phyloP scores from a whole-genome alignment of 257 asterid genomes.

The Sherardia arvensis region DNA sequence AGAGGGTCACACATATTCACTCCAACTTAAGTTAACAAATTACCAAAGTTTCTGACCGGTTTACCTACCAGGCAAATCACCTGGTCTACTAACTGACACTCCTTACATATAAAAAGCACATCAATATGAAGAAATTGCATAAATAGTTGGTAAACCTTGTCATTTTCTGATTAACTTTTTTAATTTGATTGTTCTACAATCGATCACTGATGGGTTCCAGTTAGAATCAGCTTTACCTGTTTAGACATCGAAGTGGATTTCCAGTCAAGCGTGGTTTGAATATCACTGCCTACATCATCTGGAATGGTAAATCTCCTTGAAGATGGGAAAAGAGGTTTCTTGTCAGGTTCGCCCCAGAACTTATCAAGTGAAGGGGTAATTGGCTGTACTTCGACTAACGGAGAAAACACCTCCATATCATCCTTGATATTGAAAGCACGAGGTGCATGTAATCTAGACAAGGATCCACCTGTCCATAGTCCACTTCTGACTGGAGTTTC shows the following conservation, averaged over 20 bases:
- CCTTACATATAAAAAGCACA: not conserved
- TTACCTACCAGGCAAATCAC: not conserved
- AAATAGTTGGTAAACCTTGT: too few species aligned
- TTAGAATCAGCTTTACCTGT: slow-evolving; percentile 32
- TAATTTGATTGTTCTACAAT: not conserved
- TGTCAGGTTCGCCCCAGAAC: slow-evolving; percentile 59
- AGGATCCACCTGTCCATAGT: slow-evolving; percentile 52
- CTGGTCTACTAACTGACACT: not conserved
- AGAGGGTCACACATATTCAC: not conserved
- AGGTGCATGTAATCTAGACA: slow-evolving; percentile 70
- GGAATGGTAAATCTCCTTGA: slow-evolving; percentile 62
- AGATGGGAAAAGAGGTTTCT: slow-evolving; percentile 45
- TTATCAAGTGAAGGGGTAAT: slow-evolving; percentile 81
- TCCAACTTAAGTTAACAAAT: not conserved
- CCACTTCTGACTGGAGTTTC: slow-evolving; percentile 69
- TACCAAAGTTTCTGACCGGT: not conserved
- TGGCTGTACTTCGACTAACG: slow-evolving; percentile 93
- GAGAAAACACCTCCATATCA: slow-evolving; percentile 98
- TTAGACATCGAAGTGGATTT: slow-evolving; percentile 50
- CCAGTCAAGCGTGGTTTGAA: slow-evolving; percentile 63
- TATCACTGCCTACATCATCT: slow-evolving; percentile 54
- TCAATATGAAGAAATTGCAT: too few species aligned
- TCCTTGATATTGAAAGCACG: slow-evolving; percentile 77
- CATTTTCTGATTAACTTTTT: not conserved
- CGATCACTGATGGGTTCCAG: not conserved